A percentile compares a stretch with the other conserved stretches of the same genome.
These are phyloP conservation scores for Diplodia seriata DNA, from an alignment of 2,329 filamentous ascomycete species.

Conservation along the genomic window DNA sequence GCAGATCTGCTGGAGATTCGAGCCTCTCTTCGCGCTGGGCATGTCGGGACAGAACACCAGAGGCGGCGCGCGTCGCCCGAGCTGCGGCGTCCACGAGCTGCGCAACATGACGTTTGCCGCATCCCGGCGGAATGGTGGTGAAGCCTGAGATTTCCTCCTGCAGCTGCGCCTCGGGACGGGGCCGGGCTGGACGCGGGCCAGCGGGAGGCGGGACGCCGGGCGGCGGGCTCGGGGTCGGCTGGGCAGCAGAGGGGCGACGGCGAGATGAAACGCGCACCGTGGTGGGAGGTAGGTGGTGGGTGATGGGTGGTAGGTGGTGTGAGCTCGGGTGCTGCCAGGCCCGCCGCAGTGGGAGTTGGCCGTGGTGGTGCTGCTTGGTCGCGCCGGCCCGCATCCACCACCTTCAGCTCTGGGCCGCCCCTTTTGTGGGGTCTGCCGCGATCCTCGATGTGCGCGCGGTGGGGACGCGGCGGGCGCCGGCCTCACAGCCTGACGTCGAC, in stretches of 20 bases:
- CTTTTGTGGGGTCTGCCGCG: slow-evolving; percentile 18
- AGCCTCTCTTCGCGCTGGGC: not conserved
- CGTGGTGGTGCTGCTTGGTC: slow-evolving; percentile 8
- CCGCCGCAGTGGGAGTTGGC: slow-evolving; percentile 22
- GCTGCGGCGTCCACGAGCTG: slow-evolving; percentile 11
- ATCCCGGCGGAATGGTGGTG: slow-evolving; percentile 3
- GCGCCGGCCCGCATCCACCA: slow-evolving; percentile 22
- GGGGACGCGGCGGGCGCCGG: slow-evolving; percentile 15
- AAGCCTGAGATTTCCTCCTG: not conserved
- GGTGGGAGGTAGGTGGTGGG: not conserved
- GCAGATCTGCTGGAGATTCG: not conserved
- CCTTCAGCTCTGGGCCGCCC: slow-evolving; percentile 22
- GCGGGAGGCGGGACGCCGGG: slow-evolving; percentile 17
- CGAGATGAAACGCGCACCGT: slow-evolving; percentile 16
- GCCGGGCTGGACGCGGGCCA: slow-evolving; percentile 6
- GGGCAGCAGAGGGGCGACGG: not conserved
- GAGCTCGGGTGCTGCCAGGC: slow-evolving; percentile 25
- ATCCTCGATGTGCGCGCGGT: slow-evolving; percentile 25
- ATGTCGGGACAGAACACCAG: not conserved
- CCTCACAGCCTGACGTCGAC: not conserved
- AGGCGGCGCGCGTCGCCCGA: not conserved
- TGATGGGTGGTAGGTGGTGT: slow-evolving; percentile 17
- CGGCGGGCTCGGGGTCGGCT: not conserved
- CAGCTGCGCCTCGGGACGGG: slow-evolving; percentile 16
- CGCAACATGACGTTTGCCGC: slow-evolving; percentile 12